A percentile compares a stretch with the other conserved stretches of the same genome.
Evolutionary conservation across 768 basidiomycete genomes (phyloP).

Genomic region (Collybia sordida): DNA sequence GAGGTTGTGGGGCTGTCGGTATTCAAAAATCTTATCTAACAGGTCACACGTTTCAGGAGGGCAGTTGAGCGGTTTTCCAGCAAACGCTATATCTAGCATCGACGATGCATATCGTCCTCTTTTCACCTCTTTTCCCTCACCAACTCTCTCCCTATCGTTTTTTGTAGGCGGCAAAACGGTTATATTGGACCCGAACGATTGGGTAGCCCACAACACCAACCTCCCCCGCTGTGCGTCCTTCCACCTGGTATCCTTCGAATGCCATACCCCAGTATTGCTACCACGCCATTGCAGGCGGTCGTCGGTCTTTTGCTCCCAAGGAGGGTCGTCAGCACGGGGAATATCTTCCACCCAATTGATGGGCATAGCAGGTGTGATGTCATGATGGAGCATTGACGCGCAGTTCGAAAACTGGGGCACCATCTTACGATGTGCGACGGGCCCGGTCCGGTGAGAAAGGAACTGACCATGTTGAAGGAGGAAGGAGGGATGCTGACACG

Average conservation of each 20-base stretch:
- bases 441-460: constrained; percentile 46
- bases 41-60: constrained; percentile 37
- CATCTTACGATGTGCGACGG: constrained; percentile 36
- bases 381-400: constrained; percentile 47
- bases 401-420: constrained; percentile 54
- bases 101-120: constrained; percentile 38
- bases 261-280: constrained; percentile 65
- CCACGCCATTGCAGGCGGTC: constrained; percentile 70
- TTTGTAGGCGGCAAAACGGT: constrained; percentile 30
- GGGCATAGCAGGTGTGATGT: constrained; percentile 47
- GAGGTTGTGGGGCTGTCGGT: constrained; percentile 35
- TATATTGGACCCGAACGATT: constrained; percentile 22
- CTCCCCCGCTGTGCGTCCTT: constrained; percentile 40
- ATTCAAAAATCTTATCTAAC: constrained; percentile 47
- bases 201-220: constrained; percentile 36
- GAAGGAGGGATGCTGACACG: constrained; percentile 41
- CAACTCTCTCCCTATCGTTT: constrained; percentile 27
- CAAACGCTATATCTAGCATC: constrained; percentile 57
- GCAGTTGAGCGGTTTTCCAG: constrained; percentile 41
- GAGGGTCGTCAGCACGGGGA: constrained; percentile 42
- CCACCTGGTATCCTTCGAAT: constrained; percentile 41
- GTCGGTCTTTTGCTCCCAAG: constrained; percentile 60
- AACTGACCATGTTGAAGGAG: constrained; percentile 48
- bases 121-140: constrained; percentile 23
- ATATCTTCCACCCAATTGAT: constrained; percentile 43